A percentile compares a stretch with the other conserved stretches of the same genome.
phyloP scores from a whole-genome alignment of 176 grass and related monocot genomes.

The Oryza officinalis region DNA sequence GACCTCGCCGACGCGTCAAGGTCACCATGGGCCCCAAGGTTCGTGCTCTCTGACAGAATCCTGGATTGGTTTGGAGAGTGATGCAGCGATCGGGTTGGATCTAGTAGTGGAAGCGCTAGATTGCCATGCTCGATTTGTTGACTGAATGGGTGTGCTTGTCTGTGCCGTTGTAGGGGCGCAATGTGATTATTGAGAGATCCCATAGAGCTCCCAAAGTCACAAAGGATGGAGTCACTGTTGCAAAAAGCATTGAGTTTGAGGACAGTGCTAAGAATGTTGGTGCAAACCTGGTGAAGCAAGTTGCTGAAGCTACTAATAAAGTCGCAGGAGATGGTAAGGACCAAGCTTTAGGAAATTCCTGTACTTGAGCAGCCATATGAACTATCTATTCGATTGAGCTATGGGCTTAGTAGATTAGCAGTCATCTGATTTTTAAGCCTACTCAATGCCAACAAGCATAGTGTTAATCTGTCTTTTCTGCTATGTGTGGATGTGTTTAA shows the following conservation, averaged over 20 bases:
- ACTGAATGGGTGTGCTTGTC: slow-evolving; percentile 17
- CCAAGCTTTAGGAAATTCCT: neutral
- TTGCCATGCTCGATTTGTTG: neutral
- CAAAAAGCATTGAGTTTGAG: slow-evolving; percentile 88
- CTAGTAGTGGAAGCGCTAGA: neutral
- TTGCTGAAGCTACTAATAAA: slow-evolving; percentile 84
- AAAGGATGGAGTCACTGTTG: slow-evolving; percentile 94
- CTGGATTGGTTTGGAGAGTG: neutral
- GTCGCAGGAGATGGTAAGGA: slow-evolving; percentile 84
- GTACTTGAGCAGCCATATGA: neutral
- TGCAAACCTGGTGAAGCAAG: slow-evolving; percentile 88
- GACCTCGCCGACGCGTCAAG: slow-evolving; percentile 84
- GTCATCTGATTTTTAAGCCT: neutral
- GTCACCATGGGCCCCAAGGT: slow-evolving; percentile 89
- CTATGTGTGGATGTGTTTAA: neutral
- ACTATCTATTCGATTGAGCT: neutral
- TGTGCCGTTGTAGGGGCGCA: slow-evolving; percentile 55
- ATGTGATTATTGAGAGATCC: slow-evolving; percentile 79
- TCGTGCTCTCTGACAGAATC: neutral
- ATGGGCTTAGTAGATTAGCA: neutral
- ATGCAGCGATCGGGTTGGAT: neutral
- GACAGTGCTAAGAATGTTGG: slow-evolving; percentile 78
- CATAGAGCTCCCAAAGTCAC: slow-evolving; percentile 61
- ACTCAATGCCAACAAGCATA: neutral
- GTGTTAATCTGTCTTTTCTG: neutral